Base-by-base conservation (phyloP, 257 asterid genomes). In the Gentiana straminea region DNA sequence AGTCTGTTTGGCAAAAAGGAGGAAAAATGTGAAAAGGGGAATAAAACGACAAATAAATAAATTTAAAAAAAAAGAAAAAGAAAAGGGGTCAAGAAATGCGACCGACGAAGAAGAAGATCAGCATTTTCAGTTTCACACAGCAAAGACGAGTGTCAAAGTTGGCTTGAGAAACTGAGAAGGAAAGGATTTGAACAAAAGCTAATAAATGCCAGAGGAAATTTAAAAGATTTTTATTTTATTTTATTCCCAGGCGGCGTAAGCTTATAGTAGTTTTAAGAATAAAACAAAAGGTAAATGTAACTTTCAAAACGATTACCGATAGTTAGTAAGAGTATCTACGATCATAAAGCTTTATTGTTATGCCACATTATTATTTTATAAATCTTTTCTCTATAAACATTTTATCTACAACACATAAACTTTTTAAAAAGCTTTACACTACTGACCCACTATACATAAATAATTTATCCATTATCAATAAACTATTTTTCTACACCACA, bases 41-140 rank as follows among this genome's bases (percentile, higher is more conserved):
- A 70, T 37, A 8, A 13, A 65, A 64, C 49, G 37, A 71, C 60
- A 73, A 72, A 60, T 47, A 68, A 67, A 70, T 73, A 72, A 70
- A 56, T 51, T 64, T 64, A 67, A 63, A 64, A 39, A 51, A 50
- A 72, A 13, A 45, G 63, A 66, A 51, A 66, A 51, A 33, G 24
- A 24, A 24, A 24, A 24, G 24, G 24, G 54, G 70, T 55, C 68
- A 59, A 57, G 64, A 33, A 10, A 51, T 44, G 41, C 12, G 24
- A 66, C 13, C 13, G 50, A 46, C 6, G 49, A 47, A 35, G 35
- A 13, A 36, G 15, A 11, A 32, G 24, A 24, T 24, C 10, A 58
- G 13, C 65, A 61, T 59, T 72, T 57, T 60, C 70, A 52, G 51
- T 58, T 57, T 53, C 69, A 62, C 62, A 64, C 71, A 24, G 24